Base-by-base conservation (phyloP, 805 yeast species). In the Candida nonsorbophila region DNA sequence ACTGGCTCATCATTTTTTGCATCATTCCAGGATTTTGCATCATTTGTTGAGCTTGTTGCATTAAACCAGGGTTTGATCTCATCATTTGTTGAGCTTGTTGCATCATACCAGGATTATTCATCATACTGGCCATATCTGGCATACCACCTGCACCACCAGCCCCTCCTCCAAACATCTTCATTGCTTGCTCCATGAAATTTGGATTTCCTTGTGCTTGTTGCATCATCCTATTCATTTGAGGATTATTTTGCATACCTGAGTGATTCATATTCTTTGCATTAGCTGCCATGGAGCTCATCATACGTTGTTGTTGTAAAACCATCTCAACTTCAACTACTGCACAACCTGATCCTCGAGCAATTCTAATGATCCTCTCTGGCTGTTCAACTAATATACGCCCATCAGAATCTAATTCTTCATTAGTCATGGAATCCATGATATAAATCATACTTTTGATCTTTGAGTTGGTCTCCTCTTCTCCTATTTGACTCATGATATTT, bases 371-470 rank as follows among this genome's bases (percentile, higher is more conserved):
- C 54, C 98, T 74, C 25, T 79, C 69, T 5, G 97, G 97, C 55
- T 88, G 78, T 29, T 79, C 77, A 21, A 73, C 68, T 54, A 90
- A 86, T 13, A 84, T 58, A 36, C 76, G 65, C 1, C 97, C 97
- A 54, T 90, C 97, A 40, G 85, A 74, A 46, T 86, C 95, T 37
- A 90, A 72, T 62, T 90, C 98, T 48, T 80, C 67, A 41, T 79
- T 79, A 1, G 96, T 90, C 98, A 90, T 90, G 2, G 97, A 86
- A 55, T 90, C 98, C 83, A 90, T 74, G 16, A 90, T 79, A 47
- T 74, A 88, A 25, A 90, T 79, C 94, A 90, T 86, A 40, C 80
- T 71, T 53, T 88, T 90, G 63, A 90, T 69, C 49, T 81, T 72
- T 32, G 73, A 70, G n/a, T 85, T 74, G 0, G 95, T 80, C 47